Percentiles rank a stretch among this genome's conserved stretches.
These are phyloP conservation scores for Penstemon davidsonii DNA, from an alignment of 257 asterid species.

Conservation along the genomic window DNA sequence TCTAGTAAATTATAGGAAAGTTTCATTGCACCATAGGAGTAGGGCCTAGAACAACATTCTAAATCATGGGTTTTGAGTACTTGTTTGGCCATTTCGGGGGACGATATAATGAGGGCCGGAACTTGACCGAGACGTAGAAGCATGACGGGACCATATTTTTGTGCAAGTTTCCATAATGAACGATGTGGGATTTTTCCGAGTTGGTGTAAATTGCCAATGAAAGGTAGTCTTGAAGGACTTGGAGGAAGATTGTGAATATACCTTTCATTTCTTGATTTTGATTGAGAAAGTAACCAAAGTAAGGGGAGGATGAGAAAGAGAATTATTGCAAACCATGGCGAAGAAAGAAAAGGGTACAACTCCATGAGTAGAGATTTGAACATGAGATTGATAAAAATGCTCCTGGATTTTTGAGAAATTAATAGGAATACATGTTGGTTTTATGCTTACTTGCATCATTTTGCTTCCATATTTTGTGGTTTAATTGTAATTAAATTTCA, in stretches of 20 bases:
- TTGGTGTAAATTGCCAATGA: slow-evolving; percentile 11
- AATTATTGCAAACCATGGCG: not conserved
- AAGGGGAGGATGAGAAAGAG: not conserved
- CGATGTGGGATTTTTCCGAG: slow-evolving; percentile 9
- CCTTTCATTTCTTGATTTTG: not conserved
- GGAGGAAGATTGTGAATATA: not conserved
- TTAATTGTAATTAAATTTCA: no score
- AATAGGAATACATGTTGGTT: no score
- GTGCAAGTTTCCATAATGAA: not conserved
- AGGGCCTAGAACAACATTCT: slow-evolving; percentile 8
- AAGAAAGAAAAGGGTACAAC: not conserved
- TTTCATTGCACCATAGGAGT: slow-evolving; percentile 3
- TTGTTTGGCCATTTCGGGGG: slow-evolving; percentile 1
- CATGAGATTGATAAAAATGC: no score
- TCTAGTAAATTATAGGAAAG: slow-evolving; percentile 8
- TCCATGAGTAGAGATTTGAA: not conserved
- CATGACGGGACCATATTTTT: slow-evolving; percentile 13
- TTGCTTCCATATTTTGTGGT: no score
- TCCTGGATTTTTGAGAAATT: no score
- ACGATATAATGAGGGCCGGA: not conserved
- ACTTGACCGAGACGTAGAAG: not conserved
- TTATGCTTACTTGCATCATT: no score
- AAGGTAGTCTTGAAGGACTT: not conserved
- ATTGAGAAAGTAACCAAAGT: not conserved
- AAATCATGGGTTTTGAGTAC: slow-evolving; percentile 3